Evolutionary conservation across 2,329 filamentous ascomycete species (phyloP).

Genomic region (Venturia asperata): DNA sequence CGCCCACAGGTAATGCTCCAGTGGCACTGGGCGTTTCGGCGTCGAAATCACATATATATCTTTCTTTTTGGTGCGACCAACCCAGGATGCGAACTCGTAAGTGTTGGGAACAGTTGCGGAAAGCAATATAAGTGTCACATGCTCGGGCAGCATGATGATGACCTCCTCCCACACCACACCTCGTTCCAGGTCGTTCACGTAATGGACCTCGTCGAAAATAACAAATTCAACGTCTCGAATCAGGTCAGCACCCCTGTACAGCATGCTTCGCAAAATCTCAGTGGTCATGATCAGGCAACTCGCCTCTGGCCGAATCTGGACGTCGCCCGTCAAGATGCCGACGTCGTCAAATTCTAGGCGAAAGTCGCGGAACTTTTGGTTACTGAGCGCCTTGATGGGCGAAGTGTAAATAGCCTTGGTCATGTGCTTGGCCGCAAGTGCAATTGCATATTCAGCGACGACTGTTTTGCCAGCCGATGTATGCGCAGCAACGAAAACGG

Average conservation of each 20-base stretch:
- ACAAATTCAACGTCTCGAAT: constrained; percentile 98
- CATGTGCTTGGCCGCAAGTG: constrained; percentile 95
- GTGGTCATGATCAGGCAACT: constrained; percentile 99
- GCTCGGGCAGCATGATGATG: constrained; percentile 97
- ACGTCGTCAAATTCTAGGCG: constrained; percentile 86
- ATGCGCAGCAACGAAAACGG: constrained; percentile 94
- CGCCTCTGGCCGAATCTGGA: constrained; percentile 94
- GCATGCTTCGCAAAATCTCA: constrained; percentile 95
- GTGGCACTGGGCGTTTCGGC: constrained; percentile 83
- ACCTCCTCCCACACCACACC: constrained; percentile 99
- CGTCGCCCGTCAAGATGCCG: constrained; percentile 92
- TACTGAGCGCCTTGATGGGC: constrained; percentile 95
- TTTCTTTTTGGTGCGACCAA: constrained; percentile 95
- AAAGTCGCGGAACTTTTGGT: constrained; percentile 98
- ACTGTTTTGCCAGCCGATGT: constrained; percentile 98
- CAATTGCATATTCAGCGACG: constrained; percentile 95
- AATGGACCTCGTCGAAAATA: constrained; percentile 98
- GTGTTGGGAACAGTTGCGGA: constrained; percentile 98
- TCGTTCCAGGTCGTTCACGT: constrained; percentile 91
- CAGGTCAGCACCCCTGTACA: constrained; percentile 90
- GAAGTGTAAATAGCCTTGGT: constrained; percentile 99
- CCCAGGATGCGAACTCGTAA: constrained; percentile 96
- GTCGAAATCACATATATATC: constrained; percentile 99
- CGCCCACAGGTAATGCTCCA: constrained; percentile 96
- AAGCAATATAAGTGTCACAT: constrained; percentile 88